Evolutionary conservation across 768 basidiomycete species (phyloP), one percentile per base, ranked within the genome.

Genomic region (Boletus pseudopeckii): DNA sequence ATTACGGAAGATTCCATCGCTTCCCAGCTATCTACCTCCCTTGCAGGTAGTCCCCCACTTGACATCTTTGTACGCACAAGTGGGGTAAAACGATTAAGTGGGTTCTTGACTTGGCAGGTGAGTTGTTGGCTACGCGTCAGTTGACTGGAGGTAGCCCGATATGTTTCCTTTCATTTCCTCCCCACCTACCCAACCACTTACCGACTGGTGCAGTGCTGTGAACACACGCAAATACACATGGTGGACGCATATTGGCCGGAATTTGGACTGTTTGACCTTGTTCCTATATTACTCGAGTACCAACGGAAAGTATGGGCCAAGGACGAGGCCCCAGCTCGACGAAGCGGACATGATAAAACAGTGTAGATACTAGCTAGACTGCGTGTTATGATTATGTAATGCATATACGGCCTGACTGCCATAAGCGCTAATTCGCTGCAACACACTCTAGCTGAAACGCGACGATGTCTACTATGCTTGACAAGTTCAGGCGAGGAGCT

Each of bases 51-150:
- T 61, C 90, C 88, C 13, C 90, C 92, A 11, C 75, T 97, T 0
- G 96, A 98, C 64, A 81, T 99, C 44, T 80, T 98, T 48, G 76
- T 99, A 20, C 82, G 97, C 39, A 97, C 95, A 0, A 93, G 92
- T 47, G 92, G 94, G 11, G 97, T 96, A 6, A 86, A 57, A 10
- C 65, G 67, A 7, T 5, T 68, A 8, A 68, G 67, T 63, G 92
- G 97, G 61, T 99, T 85, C 66, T 69, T 98, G 66, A 81, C 95
- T 15, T 99, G 96, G 97, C 97, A 99, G 89, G 95, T 90, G 52
- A 53, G 83, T 72, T 3, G 9, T 72, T 3, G 9, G 17, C 28
- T n/a, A 7, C 15, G 40, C 15, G 6, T 36, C 15, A 15, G 2
- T 37, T n/a, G 36, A 17, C 8, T 38, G 39, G 39, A n/a, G 20